Evolutionary conservation across 2,329 filamentous ascomycete species (phyloP).

Genomic region (Aspergillus versicolor): DNA sequence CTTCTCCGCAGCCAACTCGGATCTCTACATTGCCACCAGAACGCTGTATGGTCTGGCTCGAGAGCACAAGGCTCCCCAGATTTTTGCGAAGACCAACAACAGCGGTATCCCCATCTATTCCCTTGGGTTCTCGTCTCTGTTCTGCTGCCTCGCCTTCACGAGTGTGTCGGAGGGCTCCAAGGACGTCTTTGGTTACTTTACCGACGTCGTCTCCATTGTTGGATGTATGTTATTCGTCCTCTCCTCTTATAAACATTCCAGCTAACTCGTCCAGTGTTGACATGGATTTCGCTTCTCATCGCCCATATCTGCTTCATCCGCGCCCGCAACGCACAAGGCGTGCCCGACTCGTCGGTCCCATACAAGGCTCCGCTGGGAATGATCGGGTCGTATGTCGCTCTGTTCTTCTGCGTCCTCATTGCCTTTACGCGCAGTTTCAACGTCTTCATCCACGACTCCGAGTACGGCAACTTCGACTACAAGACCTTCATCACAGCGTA

Average conservation of each 20-base stretch:
- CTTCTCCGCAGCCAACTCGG: constrained; percentile 26
- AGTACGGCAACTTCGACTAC: constrained; percentile 63
- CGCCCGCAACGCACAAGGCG: constrained; percentile 60
- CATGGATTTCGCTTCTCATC: constrained; percentile 67
- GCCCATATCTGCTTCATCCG: constrained; percentile 67
- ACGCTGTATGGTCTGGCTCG: constrained; percentile 70
- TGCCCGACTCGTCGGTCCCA: constrained; percentile 56
- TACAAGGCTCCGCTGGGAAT: constrained; percentile 74
- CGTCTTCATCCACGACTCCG: constrained; percentile 58
- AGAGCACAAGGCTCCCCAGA: constrained; percentile 66
- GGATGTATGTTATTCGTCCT: neutral
- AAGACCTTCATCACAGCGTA: constrained; percentile 77
- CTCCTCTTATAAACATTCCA: neutral
- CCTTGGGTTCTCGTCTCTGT: constrained; percentile 57
- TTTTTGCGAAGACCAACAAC: constrained; percentile 66
- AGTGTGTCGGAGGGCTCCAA: constrained; percentile 55
- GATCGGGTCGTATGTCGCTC: constrained; percentile 64
- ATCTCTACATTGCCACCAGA: constrained; percentile 71
- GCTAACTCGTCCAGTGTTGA: constrained; percentile 49
- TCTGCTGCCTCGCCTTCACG: constrained; percentile 66
- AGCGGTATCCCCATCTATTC: constrained; percentile 68
- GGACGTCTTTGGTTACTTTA: constrained; percentile 58
- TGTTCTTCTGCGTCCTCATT: constrained; percentile 70
- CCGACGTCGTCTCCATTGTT: neutral
- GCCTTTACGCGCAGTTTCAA: constrained; percentile 79